phyloP scores from a whole-genome alignment of 2,329 filamentous ascomycete species.

The Paraphaeosphaeria minitans region DNA sequence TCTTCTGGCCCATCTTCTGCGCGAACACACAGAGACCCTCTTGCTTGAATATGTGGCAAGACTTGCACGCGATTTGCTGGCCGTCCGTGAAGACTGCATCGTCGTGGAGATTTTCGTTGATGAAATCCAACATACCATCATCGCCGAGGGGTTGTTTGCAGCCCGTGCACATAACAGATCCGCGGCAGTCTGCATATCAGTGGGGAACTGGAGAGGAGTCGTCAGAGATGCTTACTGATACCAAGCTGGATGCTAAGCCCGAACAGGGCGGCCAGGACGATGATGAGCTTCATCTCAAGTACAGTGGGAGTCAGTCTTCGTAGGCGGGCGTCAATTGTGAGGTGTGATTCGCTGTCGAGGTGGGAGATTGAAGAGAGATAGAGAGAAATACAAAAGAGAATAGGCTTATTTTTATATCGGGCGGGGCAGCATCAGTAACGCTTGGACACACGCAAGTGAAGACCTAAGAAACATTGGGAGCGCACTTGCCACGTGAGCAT shows the following conservation, averaged over 20 bases:
- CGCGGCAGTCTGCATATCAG: slow-evolving; percentile 3
- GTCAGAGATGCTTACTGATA: neutral
- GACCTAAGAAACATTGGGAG: neutral
- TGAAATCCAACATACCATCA: neutral
- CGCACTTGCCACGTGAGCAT: neutral
- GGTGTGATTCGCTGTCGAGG: neutral
- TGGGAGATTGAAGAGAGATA: neutral
- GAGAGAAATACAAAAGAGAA: neutral
- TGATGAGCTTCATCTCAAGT: neutral
- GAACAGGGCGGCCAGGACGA: neutral
- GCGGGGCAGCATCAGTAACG: neutral
- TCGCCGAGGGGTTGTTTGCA: slow-evolving; percentile 8
- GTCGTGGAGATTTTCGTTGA: neutral
- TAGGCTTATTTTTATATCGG: neutral
- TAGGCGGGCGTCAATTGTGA: neutral
- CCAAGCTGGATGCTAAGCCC: neutral
- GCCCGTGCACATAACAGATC: neutral
- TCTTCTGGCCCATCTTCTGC: neutral
- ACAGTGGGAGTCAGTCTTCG: neutral
- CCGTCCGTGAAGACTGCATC: neutral
- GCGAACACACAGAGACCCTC: slow-evolving; percentile 5
- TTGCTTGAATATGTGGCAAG: neutral
- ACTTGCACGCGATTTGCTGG: slow-evolving; percentile 6
- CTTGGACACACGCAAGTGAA: neutral
- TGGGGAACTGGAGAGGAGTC: neutral